Conservation (phyloP, 2,329 filamentous ascomycete species). For the Alternaria triticimaculans region DNA sequence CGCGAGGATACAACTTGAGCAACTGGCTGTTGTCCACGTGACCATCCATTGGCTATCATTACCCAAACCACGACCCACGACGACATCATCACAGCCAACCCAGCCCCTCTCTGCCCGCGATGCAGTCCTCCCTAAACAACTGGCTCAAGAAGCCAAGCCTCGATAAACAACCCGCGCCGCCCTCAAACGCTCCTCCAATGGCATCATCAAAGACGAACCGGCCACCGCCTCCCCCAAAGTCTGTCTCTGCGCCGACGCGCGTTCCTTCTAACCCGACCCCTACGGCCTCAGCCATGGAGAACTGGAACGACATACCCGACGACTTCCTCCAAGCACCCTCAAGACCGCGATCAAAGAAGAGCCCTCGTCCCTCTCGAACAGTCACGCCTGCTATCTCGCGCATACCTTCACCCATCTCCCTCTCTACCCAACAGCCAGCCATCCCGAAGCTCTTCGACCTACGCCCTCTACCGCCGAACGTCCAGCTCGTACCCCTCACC, state of each 20-base stretch:
- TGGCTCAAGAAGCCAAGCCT: constrained; percentile 57
- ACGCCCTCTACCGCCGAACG: constrained; percentile 54
- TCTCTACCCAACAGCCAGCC: constrained; percentile 10
- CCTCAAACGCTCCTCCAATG: constrained; percentile 8
- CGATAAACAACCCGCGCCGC: constrained; percentile 31
- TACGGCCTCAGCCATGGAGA: constrained; percentile 25
- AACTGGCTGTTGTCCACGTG: background rate
- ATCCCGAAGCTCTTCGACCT: constrained; percentile 34
- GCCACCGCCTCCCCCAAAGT: constrained; percentile 29
- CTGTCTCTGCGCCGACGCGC: constrained; percentile 24
- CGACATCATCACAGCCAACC: background rate
- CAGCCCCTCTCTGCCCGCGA: constrained; percentile 20
- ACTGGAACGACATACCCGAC: constrained; percentile 39
- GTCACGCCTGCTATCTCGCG: constrained; percentile 25
- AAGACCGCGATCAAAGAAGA: constrained; percentile 32
- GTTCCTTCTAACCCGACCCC: constrained; percentile 22
- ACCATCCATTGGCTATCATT: background rate
- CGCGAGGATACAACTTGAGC: background rate
- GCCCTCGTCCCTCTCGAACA: constrained; percentile 28
- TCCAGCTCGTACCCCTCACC: constrained; percentile 61
- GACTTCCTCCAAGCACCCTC: constrained; percentile 34
- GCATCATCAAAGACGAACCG: constrained; percentile 10
- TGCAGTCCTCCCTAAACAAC: constrained; percentile 55
- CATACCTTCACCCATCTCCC: constrained; percentile 22
- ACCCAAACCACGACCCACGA: background rate